phyloP scores from a whole-genome alignment of 495 filamentous ascomycete species.

The Bathelium albidoporum region DNA sequence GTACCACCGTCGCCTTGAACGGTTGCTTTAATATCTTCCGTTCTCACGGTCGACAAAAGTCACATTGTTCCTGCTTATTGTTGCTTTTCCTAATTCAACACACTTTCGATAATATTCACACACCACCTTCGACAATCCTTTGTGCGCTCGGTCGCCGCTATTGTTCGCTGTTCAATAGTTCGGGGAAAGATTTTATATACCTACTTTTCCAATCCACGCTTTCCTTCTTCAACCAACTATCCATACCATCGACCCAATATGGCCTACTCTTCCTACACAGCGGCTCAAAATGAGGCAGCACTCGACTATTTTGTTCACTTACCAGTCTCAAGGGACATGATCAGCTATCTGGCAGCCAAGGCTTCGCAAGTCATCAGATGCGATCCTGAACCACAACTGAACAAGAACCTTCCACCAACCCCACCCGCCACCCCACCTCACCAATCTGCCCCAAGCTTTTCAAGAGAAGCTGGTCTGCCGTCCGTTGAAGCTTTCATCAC shows the following conservation, averaged over 20 bases:
- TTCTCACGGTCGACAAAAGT: background rate
- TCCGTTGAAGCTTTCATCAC: constrained; percentile 84
- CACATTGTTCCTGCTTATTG: background rate
- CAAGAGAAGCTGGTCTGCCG: constrained; percentile 48
- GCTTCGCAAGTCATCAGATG: constrained; percentile 85
- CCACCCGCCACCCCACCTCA: constrained; percentile 57
- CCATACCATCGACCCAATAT: constrained; percentile 21
- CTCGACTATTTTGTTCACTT: constrained; percentile 81
- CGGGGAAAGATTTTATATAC: background rate
- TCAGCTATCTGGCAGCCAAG: constrained; percentile 70
- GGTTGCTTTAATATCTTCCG: background rate
- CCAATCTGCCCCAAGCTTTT: constrained; percentile 33
- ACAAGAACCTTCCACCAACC: constrained; percentile 54
- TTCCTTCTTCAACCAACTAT: background rate
- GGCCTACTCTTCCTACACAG: constrained; percentile 30
- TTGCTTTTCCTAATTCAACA: background rate
- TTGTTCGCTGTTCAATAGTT: background rate
- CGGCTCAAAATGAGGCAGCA: constrained; percentile 60
- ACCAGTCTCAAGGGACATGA: constrained; percentile 75
- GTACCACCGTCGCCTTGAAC: background rate
- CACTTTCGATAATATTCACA: background rate
- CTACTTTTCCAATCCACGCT: background rate
- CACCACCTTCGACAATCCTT: background rate
- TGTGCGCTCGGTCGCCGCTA: background rate
- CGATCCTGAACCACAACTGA: constrained; percentile 46